These are phyloP conservation scores for Russula sp. DNA, from an alignment of 768 basidiomycete genomes.

Conservation along the genomic window DNA sequence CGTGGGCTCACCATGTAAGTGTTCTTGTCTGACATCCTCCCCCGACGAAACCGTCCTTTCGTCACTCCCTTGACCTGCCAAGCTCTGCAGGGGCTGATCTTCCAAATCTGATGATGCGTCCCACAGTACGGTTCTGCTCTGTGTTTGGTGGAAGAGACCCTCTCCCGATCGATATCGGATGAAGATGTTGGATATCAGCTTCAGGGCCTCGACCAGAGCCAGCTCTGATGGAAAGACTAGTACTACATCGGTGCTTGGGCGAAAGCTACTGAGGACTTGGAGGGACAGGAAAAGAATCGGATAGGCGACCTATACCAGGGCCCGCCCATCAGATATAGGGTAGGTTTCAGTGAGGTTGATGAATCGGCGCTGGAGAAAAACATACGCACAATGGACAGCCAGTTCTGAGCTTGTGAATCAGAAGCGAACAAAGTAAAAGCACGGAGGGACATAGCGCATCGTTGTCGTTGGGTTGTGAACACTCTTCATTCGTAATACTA, in stretches of 20 bases:
- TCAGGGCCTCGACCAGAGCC: slow-evolving; percentile 19
- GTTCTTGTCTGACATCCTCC: neutral
- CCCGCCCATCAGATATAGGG: neutral
- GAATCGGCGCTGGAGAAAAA: neutral
- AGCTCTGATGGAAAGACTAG: slow-evolving; percentile 7
- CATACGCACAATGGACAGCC: slow-evolving; percentile 12
- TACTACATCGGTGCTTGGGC: neutral
- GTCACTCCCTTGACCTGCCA: neutral
- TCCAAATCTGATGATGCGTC: slow-evolving; percentile 10
- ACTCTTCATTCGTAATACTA: neutral
- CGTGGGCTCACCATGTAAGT: neutral
- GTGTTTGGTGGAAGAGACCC: neutral
- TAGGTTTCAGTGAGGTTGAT: neutral
- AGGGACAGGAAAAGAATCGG: slow-evolving; percentile 13
- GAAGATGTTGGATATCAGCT: slow-evolving; percentile 9
- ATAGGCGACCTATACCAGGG: slow-evolving; percentile 6
- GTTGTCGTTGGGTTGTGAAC: neutral
- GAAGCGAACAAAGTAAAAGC: neutral
- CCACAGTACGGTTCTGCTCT: neutral
- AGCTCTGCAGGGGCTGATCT: slow-evolving; percentile 12
- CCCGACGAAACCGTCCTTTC: neutral
- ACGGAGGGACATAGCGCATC: slow-evolving; percentile 10
- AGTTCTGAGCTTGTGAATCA: slow-evolving; percentile 6
- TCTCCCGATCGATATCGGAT: neutral
- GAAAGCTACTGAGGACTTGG: neutral